Percentiles rank a stretch among this genome's conserved stretches.
These are phyloP conservation scores for Diversispora epigaea DNA, from an alignment of 192 early-diverging fungal genomes.

Conservation along the genomic window DNA sequence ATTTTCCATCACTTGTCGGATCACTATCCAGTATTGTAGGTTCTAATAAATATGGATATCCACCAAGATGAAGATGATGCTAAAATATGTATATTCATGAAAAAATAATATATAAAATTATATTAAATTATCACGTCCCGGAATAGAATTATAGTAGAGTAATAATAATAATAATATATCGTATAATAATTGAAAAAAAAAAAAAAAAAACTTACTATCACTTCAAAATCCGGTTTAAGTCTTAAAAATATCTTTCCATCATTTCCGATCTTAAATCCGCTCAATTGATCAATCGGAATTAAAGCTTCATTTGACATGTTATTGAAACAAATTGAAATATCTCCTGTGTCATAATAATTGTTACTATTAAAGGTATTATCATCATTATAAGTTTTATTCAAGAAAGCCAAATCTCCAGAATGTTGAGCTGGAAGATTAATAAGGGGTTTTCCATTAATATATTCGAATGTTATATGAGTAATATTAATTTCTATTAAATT, in stretches of 20 bases:
- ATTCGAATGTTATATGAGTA: background rate
- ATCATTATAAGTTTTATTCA: background rate
- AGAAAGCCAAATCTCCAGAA: conserved; percentile 3
- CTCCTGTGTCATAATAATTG: background rate
- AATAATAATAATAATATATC: background rate
- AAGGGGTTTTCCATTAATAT: background rate
- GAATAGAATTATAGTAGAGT: background rate
- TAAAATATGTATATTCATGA: background rate
- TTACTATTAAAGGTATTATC: too few species aligned
- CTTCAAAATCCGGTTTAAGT: background rate
- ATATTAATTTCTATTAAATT: conserved; percentile 4
- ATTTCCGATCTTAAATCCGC: background rate
- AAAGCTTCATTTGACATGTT: background rate
- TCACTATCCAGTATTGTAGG: background rate
- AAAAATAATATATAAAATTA: background rate
- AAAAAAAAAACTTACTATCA: background rate
- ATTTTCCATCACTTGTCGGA: background rate
- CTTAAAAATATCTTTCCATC: conserved; percentile 5
- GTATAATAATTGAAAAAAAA: background rate
- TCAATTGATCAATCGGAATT: background rate
- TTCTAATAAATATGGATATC: background rate
- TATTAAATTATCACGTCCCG: background rate
- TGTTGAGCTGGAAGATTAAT: background rate
- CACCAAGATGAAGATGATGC: conserved; percentile 10
- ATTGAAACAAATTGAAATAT: conserved; percentile 13